phyloP scores from a whole-genome alignment of 768 basidiomycete species.

The Auriculariales sp. region DNA sequence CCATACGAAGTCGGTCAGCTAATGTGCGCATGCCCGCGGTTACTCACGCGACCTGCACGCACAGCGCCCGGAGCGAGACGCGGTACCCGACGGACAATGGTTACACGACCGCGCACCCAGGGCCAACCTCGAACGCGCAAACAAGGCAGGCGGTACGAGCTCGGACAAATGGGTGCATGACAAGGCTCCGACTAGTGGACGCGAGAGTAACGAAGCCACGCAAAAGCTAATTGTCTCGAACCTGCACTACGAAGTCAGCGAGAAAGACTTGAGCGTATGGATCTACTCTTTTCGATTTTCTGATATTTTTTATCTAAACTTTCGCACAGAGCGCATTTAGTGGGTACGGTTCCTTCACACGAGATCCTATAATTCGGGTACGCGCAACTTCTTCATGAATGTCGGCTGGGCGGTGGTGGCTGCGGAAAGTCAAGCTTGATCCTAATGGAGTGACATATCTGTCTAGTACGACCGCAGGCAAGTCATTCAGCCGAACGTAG shows the following conservation, averaged over 20 bases:
- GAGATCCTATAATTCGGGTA: constrained; percentile 93
- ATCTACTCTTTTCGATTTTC: not conserved
- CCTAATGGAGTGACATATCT: constrained; percentile 22
- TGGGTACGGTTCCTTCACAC: constrained; percentile 80
- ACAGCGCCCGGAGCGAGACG: constrained; percentile 39
- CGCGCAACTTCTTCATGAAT: constrained; percentile 25
- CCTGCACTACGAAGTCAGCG: constrained; percentile 82
- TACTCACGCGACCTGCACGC: constrained; percentile 1
- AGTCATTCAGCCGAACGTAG: no score
- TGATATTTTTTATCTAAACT: not conserved
- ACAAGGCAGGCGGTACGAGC: constrained; percentile 13
- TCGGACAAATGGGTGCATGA: not conserved
- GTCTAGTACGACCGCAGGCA: constrained; percentile 84
- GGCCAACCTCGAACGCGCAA: constrained; percentile 18
- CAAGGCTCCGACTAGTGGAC: no score
- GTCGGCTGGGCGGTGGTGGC: constrained; percentile 26
- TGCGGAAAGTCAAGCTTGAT: constrained; percentile 23
- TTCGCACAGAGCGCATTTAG: constrained; percentile 66
- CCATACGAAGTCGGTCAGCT: constrained; percentile 12
- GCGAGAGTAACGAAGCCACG: no score
- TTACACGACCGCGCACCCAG: constrained; percentile 59
- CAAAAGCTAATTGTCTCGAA: constrained; percentile 67
- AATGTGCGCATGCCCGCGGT: not conserved
- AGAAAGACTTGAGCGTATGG: constrained; percentile 76
- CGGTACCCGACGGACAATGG: constrained; percentile 51